Conservation (phyloP, 495 filamentous ascomycete species). For the Achaetomiella virescens region DNA sequence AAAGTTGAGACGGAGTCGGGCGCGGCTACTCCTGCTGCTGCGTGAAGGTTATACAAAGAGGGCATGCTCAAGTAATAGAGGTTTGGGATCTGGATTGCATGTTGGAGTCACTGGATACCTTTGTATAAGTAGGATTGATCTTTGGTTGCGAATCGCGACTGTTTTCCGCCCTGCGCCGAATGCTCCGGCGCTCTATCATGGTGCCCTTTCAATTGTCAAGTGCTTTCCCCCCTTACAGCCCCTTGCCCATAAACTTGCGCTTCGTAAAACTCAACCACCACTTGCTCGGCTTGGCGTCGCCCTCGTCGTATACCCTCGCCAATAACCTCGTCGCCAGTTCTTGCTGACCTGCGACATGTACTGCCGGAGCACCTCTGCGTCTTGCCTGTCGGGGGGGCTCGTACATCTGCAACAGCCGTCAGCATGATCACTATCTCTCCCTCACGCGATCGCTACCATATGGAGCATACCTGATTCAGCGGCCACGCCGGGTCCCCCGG, state of each 20-base stretch:
- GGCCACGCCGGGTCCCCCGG: constrained; percentile 94
- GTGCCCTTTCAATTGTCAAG: too few species aligned
- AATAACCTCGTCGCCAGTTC: constrained; percentile 78
- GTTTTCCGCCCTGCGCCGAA: neutral
- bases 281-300: constrained; percentile 78
- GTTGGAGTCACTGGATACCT: constrained; percentile 13
- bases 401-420: constrained; percentile 41
- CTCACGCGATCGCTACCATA: neutral
- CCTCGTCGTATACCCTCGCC: constrained; percentile 80
- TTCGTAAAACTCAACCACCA: constrained; percentile 99
- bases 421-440: neutral
- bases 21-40: constrained; percentile 23
- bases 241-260: constrained; percentile 98
- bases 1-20: constrained; percentile 44
- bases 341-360: constrained; percentile 87
- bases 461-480: constrained; percentile 65
- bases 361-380: constrained; percentile 77
- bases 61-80: neutral
- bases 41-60: neutral
- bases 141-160: neutral
- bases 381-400: constrained; percentile 72
- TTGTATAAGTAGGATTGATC: constrained; percentile 5
- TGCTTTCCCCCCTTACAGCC: constrained; percentile 45
- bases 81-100: neutral
- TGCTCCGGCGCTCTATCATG: neutral